These are phyloP conservation scores for Sambucus nigra DNA, from an alignment of 129 eudicot genomes.

Conservation along the genomic window DNA sequence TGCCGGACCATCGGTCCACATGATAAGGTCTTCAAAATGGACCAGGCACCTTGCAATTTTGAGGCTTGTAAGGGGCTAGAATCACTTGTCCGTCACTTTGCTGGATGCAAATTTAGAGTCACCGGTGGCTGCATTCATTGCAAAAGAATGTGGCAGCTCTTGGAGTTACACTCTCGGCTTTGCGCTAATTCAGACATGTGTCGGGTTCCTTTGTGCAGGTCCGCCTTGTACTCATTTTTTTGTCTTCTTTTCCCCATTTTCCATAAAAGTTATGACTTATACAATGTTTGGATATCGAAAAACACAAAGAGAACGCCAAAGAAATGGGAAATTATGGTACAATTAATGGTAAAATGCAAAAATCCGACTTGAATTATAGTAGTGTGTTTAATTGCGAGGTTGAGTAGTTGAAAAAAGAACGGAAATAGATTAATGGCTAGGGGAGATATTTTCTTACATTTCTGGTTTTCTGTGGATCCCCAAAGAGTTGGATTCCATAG, in stretches of 20 bases:
- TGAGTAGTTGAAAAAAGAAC: too few relatives aligned
- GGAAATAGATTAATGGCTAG: too few relatives aligned
- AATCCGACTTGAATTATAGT: too few relatives aligned
- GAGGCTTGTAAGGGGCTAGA: slow-evolving; percentile 87
- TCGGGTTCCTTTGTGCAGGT: slow-evolving; percentile 94
- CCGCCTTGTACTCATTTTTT: slow-evolving; percentile 2
- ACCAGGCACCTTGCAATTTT: slow-evolving; percentile 54
- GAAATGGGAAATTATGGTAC: too few relatives aligned
- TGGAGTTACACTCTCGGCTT: slow-evolving; percentile 79
- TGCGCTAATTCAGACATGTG: slow-evolving; percentile 64
- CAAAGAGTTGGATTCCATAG: too few relatives aligned
- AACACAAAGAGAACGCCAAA: too few relatives aligned
- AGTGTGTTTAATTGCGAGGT: too few relatives aligned
- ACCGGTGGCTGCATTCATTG: slow-evolving; percentile 90
- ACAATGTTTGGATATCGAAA: too few relatives aligned
- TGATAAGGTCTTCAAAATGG: slow-evolving; percentile 40
- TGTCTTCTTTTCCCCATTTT: not conserved
- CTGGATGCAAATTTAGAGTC: slow-evolving; percentile 68
- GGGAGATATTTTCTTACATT: too few relatives aligned
- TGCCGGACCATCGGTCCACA: slow-evolving; percentile 83
- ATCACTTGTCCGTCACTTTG: slow-evolving; percentile 71
- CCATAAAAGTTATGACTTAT: too few relatives aligned
- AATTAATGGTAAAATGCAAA: too few relatives aligned
- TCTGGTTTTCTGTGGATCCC: too few relatives aligned
- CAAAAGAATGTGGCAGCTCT: slow-evolving; percentile 95